Conservation (phyloP, 805 yeast genomes). For the Helenozyma baotianmanensis region DNA sequence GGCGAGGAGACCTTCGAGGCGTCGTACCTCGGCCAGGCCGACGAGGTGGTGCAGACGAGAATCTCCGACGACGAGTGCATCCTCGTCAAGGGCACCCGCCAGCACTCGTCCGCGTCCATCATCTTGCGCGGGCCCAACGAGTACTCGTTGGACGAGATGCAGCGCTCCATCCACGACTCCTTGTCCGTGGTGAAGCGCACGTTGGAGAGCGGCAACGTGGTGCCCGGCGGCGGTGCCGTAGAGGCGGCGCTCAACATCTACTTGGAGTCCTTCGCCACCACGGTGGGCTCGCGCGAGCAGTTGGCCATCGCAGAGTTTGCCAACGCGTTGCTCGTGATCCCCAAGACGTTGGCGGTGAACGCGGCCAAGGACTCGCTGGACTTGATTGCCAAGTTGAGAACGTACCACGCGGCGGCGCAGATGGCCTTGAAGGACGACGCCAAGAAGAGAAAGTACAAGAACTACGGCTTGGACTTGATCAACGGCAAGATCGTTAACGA, state of each 20-base stretch:
- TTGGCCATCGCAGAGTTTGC: constrained; percentile 98
- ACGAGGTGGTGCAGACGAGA: constrained; percentile 83
- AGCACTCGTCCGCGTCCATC: constrained; percentile 87
- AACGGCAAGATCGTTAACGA: constrained; percentile 91
- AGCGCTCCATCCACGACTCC: constrained; percentile 93
- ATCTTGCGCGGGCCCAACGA: constrained; percentile 94
- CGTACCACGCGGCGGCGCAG: constrained; percentile 95
- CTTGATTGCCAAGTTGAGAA: constrained; percentile 88
- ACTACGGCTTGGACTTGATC: constrained; percentile 89
- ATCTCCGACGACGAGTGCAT: constrained; percentile 97
- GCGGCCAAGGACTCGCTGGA: constrained; percentile 98
- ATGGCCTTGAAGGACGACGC: constrained; percentile 75
- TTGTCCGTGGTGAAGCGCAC: constrained; percentile 93
- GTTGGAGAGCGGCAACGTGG: constrained; percentile 87
- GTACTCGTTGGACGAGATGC: constrained; percentile 96
- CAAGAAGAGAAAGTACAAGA: constrained; percentile 80
- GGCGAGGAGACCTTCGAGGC: constrained; percentile 92
- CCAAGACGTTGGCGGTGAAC: constrained; percentile 93
- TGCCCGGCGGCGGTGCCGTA: constrained; percentile 99
- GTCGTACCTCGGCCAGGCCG: constrained; percentile 82
- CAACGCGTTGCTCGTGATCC: constrained; percentile 79
- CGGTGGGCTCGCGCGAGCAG: constrained; percentile 96
- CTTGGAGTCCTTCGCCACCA: constrained; percentile 94
- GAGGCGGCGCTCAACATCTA: constrained; percentile 94
- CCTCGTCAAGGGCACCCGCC: constrained; percentile 80